Conservation (phyloP, 148 eudicot species). For the Rhododendron ferrugineum region DNA sequence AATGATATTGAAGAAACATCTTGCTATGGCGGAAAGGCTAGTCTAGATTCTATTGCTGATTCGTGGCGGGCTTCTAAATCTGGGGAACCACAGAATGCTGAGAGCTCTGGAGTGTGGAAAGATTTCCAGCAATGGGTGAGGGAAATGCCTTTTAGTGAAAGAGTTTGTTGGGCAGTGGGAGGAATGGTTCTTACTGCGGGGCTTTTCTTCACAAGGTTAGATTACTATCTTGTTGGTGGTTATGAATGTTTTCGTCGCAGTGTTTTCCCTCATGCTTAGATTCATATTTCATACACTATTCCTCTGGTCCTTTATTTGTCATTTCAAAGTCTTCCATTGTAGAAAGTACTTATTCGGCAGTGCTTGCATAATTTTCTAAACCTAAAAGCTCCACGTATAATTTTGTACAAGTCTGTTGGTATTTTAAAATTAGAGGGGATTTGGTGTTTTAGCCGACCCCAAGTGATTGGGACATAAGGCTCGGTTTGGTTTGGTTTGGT, state of each 20-base stretch:
- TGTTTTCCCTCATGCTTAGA: neutral
- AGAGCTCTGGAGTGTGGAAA: slow-evolving; percentile 29
- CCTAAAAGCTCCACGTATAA: neutral
- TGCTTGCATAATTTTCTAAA: slow-evolving; percentile 11
- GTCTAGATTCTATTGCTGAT: slow-evolving; percentile 70
- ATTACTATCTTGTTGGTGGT: neutral
- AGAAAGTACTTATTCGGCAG: neutral
- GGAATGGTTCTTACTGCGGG: slow-evolving; percentile 98
- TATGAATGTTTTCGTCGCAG: neutral
- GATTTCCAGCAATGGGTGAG: slow-evolving; percentile 69
- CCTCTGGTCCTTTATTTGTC: neutral
- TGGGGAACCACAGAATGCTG: slow-evolving; percentile 25
- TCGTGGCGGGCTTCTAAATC: slow-evolving; percentile 56
- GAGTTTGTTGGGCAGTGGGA: slow-evolving; percentile 90
- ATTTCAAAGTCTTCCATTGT: neutral
- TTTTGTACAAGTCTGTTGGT: neutral
- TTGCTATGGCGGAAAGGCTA: slow-evolving; percentile 89
- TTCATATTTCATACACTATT: neutral
- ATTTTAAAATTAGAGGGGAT: neutral
- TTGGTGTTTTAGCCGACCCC: no score
- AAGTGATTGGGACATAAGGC: no score
- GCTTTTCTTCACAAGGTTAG: slow-evolving; percentile 73
- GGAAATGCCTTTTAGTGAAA: slow-evolving; percentile 64
- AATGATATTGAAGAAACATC: slow-evolving; percentile 43
- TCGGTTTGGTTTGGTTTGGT: no score